Base-by-base conservation (phyloP, 164 flowering plant genomes). In the Echeveria elegans region DNA sequence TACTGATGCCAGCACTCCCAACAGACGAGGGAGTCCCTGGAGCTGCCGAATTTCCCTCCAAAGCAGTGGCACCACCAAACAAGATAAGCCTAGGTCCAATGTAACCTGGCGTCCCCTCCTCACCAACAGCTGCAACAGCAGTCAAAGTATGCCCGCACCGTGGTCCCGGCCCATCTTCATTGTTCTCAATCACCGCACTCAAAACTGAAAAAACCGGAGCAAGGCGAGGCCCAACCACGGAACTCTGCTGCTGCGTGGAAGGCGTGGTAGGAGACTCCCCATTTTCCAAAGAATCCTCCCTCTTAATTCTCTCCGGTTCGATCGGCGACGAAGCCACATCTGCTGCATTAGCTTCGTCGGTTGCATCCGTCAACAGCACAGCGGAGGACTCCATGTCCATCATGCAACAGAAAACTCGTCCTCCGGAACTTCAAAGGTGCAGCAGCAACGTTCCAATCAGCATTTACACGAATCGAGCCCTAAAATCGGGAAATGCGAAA, bases 141-240 rank as follows among this genome's bases (percentile, higher is more conserved):
- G 99, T 95, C 70, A 95, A 75, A 28, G 99, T 95, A 69, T 95
- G 99, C 19, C 99, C 99, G 48, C 99, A 95, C 80, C 99, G 71
- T 9, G 96, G 89, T 15, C 99, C 99, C 1, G 99, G 91, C 15
- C 99, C 97, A 36, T 95, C 99, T 68, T 90, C 99, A 69, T 90
- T 85, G 86, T 92, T 87, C 79, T 95, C 99, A 15, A 90, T 74
- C 19, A 88, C 63, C 2, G 94, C 94, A 68, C 83, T 84, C 65
- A 90, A 97, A 43, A 85, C 96, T 21, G 92, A 69, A 64, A 90
- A 95, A 1, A 82, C 74, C 26, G 99, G 99, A 24, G 99, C 99
- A 36, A 78, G 87, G 71, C 97, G 80, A 29, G 99, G 97, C 60
- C 97, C 99, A 16, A 75, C 87, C 66, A 84, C 86, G 2, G 80